Conservation (phyloP, 257 asterid species). For the Nicotiana tomentosiformis region DNA sequence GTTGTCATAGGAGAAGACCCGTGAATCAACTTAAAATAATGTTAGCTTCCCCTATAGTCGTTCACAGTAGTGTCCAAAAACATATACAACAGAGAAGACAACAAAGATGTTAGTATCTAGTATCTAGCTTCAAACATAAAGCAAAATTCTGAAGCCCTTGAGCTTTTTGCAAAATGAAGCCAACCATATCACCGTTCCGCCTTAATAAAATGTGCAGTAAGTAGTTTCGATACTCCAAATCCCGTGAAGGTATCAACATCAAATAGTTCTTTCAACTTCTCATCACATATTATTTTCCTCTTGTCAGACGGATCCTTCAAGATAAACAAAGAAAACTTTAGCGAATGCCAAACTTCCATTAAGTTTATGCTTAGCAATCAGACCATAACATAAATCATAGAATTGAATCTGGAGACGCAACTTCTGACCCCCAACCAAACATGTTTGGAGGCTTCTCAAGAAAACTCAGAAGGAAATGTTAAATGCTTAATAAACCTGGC, state of each 20-base stretch:
- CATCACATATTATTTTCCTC: conserved; percentile 81
- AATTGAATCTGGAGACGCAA: not conserved
- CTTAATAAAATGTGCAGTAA: conserved; percentile 60
- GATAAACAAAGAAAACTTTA: conserved; percentile 9
- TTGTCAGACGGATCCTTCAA: conserved; percentile 90
- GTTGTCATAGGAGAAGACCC: not conserved
- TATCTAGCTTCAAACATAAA: conserved; percentile 20
- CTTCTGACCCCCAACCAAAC: not conserved
- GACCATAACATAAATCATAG: not conserved
- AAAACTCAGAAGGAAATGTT: not conserved
- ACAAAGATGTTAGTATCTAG: conserved; percentile 19
- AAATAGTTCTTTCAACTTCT: conserved; percentile 87
- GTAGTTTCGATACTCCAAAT: conserved; percentile 54
- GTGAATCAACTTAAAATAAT: not conserved
- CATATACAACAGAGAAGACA: not conserved
- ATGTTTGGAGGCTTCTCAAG: not conserved
- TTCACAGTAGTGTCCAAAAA: not conserved
- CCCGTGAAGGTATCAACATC: conserved; percentile 67
- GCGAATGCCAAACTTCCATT: not conserved
- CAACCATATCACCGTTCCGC: conserved; percentile 44
- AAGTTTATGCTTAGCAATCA: not conserved
- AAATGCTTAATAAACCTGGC: not conserved
- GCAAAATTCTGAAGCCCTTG: conserved; percentile 22
- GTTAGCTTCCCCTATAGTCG: not conserved
- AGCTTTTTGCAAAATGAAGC: conserved; percentile 18